phyloP scores from a whole-genome alignment of 1,284 basidiomycete genomes.

The Microbotryum violaceum region DNA sequence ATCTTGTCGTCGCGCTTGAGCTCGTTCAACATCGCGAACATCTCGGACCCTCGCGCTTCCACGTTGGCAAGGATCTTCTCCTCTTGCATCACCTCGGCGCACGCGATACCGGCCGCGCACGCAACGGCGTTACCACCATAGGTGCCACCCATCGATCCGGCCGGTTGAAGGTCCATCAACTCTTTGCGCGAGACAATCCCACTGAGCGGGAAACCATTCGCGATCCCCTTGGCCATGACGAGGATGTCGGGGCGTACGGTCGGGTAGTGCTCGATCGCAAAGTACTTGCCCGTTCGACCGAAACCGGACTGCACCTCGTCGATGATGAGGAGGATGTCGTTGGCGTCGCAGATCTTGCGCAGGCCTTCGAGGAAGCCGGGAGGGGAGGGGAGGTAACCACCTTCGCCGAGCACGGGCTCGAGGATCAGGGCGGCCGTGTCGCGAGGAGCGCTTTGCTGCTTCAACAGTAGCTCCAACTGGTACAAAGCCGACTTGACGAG shows the following conservation, averaged over 20 bases:
- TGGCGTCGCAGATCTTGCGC: constrained; percentile 73
- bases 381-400: constrained; percentile 85
- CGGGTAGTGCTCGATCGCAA: constrained; percentile 54
- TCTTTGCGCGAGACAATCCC: constrained; percentile 75
- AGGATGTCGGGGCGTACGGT: constrained; percentile 80
- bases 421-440: constrained; percentile 89
- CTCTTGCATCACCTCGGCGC: constrained; percentile 64
- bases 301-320: constrained; percentile 68
- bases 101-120: constrained; percentile 78
- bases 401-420: constrained; percentile 66
- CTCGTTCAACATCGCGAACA: constrained; percentile 56
- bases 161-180: constrained; percentile 67
- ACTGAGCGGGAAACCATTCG: constrained; percentile 88
- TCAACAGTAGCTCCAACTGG: constrained; percentile 72
- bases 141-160: constrained; percentile 72
- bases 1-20: constrained; percentile 40
- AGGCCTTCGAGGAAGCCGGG: constrained; percentile 69
- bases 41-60: constrained; percentile 57
- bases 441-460: constrained; percentile 71
- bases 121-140: constrained; percentile 75
- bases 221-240: constrained; percentile 85
- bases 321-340: constrained; percentile 54
- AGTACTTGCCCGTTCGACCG: constrained; percentile 80
- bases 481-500: constrained; percentile 55
- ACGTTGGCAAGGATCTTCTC: constrained; percentile 76